These are phyloP conservation scores for Backusella psychrophila DNA, from an alignment of 192 early-diverging fungal genomes.

Conservation along the genomic window DNA sequence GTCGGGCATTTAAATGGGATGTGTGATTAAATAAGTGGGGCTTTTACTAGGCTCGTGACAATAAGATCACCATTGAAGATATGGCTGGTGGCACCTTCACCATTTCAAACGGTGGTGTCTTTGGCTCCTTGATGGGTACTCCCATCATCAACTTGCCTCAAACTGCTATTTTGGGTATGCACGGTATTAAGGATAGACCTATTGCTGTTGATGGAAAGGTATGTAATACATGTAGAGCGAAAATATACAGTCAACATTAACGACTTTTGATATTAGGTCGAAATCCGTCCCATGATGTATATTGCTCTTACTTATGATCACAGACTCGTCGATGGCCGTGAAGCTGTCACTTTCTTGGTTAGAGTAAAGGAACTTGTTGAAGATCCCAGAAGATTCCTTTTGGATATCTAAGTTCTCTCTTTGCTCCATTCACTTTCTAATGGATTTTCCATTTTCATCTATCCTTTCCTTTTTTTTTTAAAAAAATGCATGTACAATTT, in stretches of 20 bases:
- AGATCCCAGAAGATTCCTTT: constrained; percentile 89
- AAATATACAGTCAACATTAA: too few relatives aligned
- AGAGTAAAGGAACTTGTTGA: constrained; percentile 96
- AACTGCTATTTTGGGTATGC: constrained; percentile 97
- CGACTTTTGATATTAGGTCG: constrained; percentile 31
- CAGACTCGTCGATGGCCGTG: constrained; percentile 97
- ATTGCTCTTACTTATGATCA: constrained; percentile 98
- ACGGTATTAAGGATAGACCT: constrained; percentile 95
- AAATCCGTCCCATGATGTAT: constrained; percentile 96
- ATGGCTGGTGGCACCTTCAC: constrained; percentile 99
- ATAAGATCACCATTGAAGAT: constrained; percentile 96
- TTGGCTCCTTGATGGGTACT: constrained; percentile 95
- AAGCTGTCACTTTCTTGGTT: constrained; percentile 98
- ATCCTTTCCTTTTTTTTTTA: background rate
- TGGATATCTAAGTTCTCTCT: constrained; percentile 69
- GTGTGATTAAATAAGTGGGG: background rate
- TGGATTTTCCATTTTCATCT: background rate
- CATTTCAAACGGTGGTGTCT: constrained; percentile 98
- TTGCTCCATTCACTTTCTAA: background rate
- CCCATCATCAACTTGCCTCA: constrained; percentile 99
- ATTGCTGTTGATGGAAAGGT: constrained; percentile 86
- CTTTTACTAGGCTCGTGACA: constrained; percentile 77
- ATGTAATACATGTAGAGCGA: background rate
- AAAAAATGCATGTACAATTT: constrained; percentile 2
- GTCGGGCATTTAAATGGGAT: background rate